Conservation (phyloP, 495 filamentous ascomycete genomes). For the Usnea hakonensis region DNA sequence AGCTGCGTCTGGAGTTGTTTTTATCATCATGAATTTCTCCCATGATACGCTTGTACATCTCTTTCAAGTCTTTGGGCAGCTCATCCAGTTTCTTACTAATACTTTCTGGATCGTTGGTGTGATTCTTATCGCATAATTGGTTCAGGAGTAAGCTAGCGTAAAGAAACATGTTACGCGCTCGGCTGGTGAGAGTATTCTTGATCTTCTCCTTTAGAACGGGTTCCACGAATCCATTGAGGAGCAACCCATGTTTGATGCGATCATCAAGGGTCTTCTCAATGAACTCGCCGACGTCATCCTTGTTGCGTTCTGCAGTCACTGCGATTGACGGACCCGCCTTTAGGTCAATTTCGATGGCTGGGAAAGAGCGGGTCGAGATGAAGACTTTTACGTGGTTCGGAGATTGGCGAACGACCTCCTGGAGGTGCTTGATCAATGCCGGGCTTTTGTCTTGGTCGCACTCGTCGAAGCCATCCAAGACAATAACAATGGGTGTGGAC, state of each 20-base stretch:
- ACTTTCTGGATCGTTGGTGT: conserved; percentile 10
- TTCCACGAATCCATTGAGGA: background rate
- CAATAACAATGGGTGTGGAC: conserved; percentile 8
- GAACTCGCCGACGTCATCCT: conserved; percentile 16
- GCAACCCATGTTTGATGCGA: conserved; percentile 1
- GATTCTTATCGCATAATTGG: conserved; percentile 15
- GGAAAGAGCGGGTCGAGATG: conserved; percentile 19
- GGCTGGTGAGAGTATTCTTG: conserved; percentile 11
- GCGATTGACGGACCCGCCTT: conserved; percentile 9
- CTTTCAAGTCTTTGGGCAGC: conserved; percentile 13
- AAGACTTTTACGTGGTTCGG: conserved; percentile 15
- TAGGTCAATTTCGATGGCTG: conserved; percentile 18
- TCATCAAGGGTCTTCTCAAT: conserved; percentile 11
- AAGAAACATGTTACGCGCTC: conserved; percentile 18
- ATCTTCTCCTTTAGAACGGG: conserved; percentile 1
- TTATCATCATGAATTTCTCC: conserved; percentile 16
- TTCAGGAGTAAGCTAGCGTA: conserved; percentile 17
- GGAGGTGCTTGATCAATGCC: conserved; percentile 6
- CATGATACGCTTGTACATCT: conserved; percentile 16
- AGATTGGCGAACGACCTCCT: conserved; percentile 6
- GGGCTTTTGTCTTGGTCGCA: conserved; percentile 14
- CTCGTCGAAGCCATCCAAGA: conserved; percentile 20
- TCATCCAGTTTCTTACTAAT: conserved; percentile 15
- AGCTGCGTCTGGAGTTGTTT: conserved; percentile 11
- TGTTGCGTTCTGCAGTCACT: conserved; percentile 19